Conservation (phyloP, 495 filamentous ascomycete genomes). For the Rostrohypoxylon terebratum region DNA sequence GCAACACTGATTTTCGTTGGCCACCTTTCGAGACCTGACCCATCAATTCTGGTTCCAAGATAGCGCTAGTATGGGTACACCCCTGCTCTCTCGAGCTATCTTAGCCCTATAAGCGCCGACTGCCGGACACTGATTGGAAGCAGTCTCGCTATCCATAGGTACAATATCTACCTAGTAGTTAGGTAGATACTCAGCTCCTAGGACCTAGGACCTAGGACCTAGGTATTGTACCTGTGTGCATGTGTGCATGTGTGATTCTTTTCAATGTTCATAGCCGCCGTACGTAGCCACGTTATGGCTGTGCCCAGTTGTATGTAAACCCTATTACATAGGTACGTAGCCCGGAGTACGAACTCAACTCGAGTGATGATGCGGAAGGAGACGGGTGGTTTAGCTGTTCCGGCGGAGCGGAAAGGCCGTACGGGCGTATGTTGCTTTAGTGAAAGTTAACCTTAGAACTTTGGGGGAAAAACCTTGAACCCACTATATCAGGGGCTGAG, state of each 20-base stretch:
- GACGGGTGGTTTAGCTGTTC: neutral
- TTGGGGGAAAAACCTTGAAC: no score
- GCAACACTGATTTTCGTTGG: constrained; percentile 35
- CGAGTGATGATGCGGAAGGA: neutral
- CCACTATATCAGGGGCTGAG: constrained; percentile 38
- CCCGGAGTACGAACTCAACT: no score
- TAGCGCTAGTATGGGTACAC: constrained; percentile 23
- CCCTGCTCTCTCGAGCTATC: neutral
- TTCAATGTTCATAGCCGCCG: neutral
- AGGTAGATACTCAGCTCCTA: no score
- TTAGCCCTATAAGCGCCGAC: constrained; percentile 43
- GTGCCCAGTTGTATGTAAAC: neutral
- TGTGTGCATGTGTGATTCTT: no score
- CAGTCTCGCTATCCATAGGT: constrained; percentile 17
- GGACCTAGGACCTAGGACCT: no score
- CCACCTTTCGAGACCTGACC: constrained; percentile 26
- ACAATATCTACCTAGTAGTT: neutral
- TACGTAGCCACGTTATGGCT: neutral
- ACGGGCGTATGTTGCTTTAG: neutral
- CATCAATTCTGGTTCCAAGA: constrained; percentile 37
- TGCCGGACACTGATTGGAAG: constrained; percentile 38
- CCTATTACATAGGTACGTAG: neutral
- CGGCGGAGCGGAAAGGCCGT: neutral
- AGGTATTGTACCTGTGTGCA: no score
- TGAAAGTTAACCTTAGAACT: neutral